Conservation (phyloP, 768 basidiomycete species). For the Ephemerocybe angulata region DNA sequence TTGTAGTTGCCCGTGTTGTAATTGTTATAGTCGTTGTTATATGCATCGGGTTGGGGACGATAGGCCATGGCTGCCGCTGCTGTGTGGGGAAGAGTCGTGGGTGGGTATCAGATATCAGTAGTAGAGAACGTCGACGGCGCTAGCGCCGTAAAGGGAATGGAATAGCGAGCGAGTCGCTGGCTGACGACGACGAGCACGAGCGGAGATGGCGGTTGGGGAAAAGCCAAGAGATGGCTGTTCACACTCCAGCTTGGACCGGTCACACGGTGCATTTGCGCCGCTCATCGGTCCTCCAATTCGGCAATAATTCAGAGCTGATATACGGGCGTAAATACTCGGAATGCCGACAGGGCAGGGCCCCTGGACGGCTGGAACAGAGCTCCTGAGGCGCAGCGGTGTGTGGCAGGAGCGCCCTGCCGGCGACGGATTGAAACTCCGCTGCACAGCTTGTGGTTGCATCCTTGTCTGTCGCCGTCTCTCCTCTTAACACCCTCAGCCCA, state of each 20-base stretch:
- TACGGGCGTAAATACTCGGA: not conserved
- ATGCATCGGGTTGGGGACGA: slow-evolving; percentile 22
- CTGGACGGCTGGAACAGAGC: too few relatives aligned
- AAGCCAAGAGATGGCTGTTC: not conserved
- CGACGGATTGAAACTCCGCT: slow-evolving; percentile 44
- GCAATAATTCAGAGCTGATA: not conserved
- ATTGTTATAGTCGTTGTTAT: not conserved
- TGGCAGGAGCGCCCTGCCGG: not conserved
- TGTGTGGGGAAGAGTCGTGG: not conserved
- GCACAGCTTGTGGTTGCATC: slow-evolving; percentile 42
- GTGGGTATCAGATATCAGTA: slow-evolving; percentile 2
- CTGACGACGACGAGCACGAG: slow-evolving; percentile 5
- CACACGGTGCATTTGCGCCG: too few relatives aligned
- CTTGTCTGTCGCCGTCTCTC: slow-evolving; percentile 35
- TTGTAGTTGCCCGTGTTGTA: slow-evolving; percentile 7
- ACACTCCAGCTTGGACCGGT: slow-evolving; percentile 1
- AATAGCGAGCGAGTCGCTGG: slow-evolving; percentile 8
- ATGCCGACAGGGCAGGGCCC: too few relatives aligned
- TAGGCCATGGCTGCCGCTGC: slow-evolving; percentile 46
- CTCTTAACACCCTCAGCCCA: slow-evolving; percentile 25
- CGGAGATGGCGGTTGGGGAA: slow-evolving; percentile 6
- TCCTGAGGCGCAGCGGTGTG: not conserved
- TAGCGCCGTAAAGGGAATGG: slow-evolving; percentile 8
- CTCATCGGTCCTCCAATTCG: too few relatives aligned
- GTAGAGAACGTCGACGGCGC: not conserved